phyloP scores from a whole-genome alignment of 2,329 filamentous ascomycete species.

The Hortaea sp. region DNA sequence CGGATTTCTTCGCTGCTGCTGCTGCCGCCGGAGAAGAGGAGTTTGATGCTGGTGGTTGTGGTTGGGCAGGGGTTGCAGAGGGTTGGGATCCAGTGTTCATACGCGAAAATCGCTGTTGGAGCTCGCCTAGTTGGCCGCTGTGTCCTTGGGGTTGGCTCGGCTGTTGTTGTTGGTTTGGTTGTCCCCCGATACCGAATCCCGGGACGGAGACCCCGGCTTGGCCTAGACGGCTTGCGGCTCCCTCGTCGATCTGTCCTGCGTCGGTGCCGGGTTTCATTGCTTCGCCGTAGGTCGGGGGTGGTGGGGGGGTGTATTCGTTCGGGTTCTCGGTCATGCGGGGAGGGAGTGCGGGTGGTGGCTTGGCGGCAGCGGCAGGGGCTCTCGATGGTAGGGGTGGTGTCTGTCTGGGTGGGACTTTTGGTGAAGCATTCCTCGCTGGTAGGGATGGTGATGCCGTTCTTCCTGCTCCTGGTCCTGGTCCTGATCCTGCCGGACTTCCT shows the following conservation, averaged over 20 bases:
- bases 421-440: slow-evolving; percentile 13
- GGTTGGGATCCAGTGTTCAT: slow-evolving; percentile 32
- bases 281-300: slow-evolving; percentile 41
- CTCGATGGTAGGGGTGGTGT: slow-evolving; percentile 17
- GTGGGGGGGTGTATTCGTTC: slow-evolving; percentile 33
- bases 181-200: slow-evolving; percentile 58
- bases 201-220: slow-evolving; percentile 70
- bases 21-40: slow-evolving; percentile 22
- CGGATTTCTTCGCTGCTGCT: slow-evolving; percentile 40
- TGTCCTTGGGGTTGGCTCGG: slow-evolving; percentile 10
- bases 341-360: slow-evolving; percentile 57
- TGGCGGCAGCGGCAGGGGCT: slow-evolving; percentile 1
- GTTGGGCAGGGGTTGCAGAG: too few relatives aligned
- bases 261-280: slow-evolving; percentile 20
- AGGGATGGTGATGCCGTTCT: slow-evolving; percentile 8
- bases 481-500: slow-evolving; percentile 6
- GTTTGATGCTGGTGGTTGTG: too few relatives aligned
- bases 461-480: slow-evolving; percentile 11
- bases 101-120: slow-evolving; percentile 55
- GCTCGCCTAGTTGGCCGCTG: slow-evolving; percentile 47
- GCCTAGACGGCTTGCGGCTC: slow-evolving; percentile 56
- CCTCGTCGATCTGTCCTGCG: slow-evolving; percentile 40
- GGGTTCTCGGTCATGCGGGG: slow-evolving; percentile 52
- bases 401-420: slow-evolving; percentile 17
- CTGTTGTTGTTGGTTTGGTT: slow-evolving; percentile 8